Conservation (phyloP, 2,329 filamentous ascomycete species). For the Calonectria fujianensis region DNA sequence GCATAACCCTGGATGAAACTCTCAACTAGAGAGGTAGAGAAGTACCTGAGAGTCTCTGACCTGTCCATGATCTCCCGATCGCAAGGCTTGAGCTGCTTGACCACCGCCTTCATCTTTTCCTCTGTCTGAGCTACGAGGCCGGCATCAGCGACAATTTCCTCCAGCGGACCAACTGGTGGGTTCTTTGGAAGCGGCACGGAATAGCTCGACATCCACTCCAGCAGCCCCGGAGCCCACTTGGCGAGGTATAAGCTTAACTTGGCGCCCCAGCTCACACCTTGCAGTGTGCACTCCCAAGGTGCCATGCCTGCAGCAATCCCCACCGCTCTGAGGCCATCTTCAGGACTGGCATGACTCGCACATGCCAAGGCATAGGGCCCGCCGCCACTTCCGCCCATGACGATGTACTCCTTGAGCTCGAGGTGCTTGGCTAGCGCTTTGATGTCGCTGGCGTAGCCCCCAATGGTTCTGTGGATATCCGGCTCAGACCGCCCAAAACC, state of each 20-base stretch:
- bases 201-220: slow-evolving; percentile 28
- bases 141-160: slow-evolving; percentile 21
- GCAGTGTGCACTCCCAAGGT: slow-evolving; percentile 29
- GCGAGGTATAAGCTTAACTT: slow-evolving; percentile 30
- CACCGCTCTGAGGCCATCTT: slow-evolving; percentile 36
- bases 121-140: background rate
- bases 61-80: slow-evolving; percentile 35
- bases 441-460: slow-evolving; percentile 33
- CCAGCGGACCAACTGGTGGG: slow-evolving; percentile 15
- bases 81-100: slow-evolving; percentile 24
- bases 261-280: slow-evolving; percentile 36
- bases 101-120: slow-evolving; percentile 17
- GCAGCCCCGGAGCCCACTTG: slow-evolving; percentile 33
- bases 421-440: slow-evolving; percentile 34
- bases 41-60: background rate
- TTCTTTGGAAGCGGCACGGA: slow-evolving; percentile 18
- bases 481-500: slow-evolving; percentile 39
- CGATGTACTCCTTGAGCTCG: slow-evolving; percentile 21
- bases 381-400: slow-evolving; percentile 40
- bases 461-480: slow-evolving; percentile 29
- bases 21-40: slow-evolving; percentile 29
- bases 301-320: slow-evolving; percentile 31
- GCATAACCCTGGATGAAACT: slow-evolving; percentile 33
- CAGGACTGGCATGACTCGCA: slow-evolving; percentile 24
- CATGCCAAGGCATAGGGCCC: slow-evolving; percentile 42